These are phyloP conservation scores for Yarrowia sp. DNA, from an alignment of 805 yeast genomes.

Conservation along the genomic window DNA sequence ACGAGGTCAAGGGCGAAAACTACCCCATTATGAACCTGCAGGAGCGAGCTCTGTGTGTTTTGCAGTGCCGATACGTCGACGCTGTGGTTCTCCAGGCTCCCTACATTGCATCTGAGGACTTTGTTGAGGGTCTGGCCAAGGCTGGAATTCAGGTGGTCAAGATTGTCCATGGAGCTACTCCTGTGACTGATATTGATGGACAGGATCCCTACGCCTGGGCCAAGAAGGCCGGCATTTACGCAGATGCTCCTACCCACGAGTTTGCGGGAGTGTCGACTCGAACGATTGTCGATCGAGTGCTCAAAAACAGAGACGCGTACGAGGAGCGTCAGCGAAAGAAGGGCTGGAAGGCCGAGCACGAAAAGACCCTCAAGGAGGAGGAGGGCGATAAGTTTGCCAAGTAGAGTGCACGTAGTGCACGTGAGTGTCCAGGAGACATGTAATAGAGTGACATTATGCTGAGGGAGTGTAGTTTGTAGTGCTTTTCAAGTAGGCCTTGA, in stretches of 20 bases:
- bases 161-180: conserved; percentile 62
- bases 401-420: not conserved
- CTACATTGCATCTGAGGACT: conserved; percentile 45
- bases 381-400: conserved; percentile 30
- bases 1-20: conserved; percentile 56
- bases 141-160: conserved; percentile 40
- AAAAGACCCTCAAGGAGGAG: conserved; percentile 38
- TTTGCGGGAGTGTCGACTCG: conserved; percentile 65
- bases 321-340: conserved; percentile 85
- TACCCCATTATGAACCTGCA: conserved; percentile 84
- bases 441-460: too few relatives aligned
- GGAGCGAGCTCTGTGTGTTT: conserved; percentile 81
- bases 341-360: conserved; percentile 71
- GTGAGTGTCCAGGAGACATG: too few relatives aligned
- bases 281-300: conserved; percentile 72
- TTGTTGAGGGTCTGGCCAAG: conserved; percentile 42
- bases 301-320: conserved; percentile 63
- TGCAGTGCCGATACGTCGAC: conserved; percentile 84
- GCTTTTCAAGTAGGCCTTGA: too few relatives aligned
- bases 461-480: too few relatives aligned
- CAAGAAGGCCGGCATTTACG: conserved; percentile 41
- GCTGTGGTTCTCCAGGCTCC: conserved; percentile 75
- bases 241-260: conserved; percentile 51
- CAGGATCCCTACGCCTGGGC: conserved; percentile 45
- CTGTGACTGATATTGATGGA: conserved; percentile 40